Evolutionary conservation across 2,329 filamentous ascomycete genomes (phyloP).

Genomic region (Arthroderma sp.): DNA sequence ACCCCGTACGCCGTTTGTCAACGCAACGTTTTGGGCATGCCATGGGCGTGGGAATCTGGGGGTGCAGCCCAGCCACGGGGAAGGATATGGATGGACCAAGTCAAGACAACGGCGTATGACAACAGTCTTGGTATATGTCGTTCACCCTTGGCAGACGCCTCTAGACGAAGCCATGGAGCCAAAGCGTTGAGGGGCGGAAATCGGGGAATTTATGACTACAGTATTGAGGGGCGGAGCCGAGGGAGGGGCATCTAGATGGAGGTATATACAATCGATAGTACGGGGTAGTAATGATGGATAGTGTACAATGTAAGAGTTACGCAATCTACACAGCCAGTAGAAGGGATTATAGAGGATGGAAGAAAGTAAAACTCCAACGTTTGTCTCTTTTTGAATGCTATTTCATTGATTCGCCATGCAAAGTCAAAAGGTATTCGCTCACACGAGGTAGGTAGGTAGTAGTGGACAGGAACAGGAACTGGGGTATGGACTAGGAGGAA

Average conservation of each 20-base stretch:
- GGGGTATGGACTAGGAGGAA: conserved; percentile 6
- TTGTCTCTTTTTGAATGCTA: conserved; percentile 2
- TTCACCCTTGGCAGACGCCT: background rate
- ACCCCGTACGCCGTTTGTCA: too few species aligned
- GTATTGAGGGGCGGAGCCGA: background rate
- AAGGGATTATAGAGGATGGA: background rate
- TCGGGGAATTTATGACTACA: background rate
- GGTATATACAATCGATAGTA: too few species aligned
- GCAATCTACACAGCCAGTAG: background rate
- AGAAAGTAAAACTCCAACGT: background rate
- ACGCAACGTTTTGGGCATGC: too few species aligned
- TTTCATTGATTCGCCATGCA: conserved; percentile 3
- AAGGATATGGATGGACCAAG: background rate
- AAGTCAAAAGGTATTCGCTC: background rate
- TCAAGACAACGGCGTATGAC: background rate
- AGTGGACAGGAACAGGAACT: background rate
- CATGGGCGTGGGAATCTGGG: background rate
- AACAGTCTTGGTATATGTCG: background rate
- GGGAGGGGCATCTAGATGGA: background rate
- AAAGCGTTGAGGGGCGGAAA: background rate
- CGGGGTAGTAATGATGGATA: too few species aligned
- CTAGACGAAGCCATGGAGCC: background rate
- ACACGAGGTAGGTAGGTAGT: background rate
- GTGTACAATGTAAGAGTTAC: background rate
- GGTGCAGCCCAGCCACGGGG: background rate